Evolutionary conservation across 345 rosid genomes (phyloP).

Genomic region (Arabis alpina): DNA sequence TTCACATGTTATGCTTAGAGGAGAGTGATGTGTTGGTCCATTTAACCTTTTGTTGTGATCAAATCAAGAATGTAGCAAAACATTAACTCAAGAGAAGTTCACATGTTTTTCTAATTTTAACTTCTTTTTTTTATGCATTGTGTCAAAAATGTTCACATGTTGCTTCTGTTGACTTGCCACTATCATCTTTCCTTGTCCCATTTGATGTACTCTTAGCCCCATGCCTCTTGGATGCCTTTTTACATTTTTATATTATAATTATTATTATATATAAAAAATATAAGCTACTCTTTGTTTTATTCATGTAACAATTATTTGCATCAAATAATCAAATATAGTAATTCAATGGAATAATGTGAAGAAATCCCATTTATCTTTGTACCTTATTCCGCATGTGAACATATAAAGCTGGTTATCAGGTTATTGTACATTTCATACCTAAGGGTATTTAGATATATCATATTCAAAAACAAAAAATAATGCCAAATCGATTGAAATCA

Average conservation of each 20-base stretch:
- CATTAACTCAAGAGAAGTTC: slow-evolving; percentile 31
- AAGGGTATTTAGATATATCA: neutral
- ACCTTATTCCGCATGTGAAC: slow-evolving; percentile 42
- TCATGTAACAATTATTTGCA: slow-evolving; percentile 32
- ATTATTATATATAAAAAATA: neutral
- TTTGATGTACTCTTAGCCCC: slow-evolving; percentile 46
- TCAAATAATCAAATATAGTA: slow-evolving; percentile 28
- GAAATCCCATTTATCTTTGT: slow-evolving; percentile 30
- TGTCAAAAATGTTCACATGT: slow-evolving; percentile 37
- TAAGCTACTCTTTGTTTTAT: slow-evolving; percentile 26
- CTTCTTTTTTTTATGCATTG: neutral
- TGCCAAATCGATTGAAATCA: neutral
- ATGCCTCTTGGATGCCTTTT: slow-evolving; percentile 43
- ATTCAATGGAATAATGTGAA: slow-evolving; percentile 17
- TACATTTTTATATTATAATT: neutral
- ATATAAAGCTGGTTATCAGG: slow-evolving; percentile 30
- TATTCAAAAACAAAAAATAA: neutral
- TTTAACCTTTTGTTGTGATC: slow-evolving; percentile 25
- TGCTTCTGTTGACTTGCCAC: slow-evolving; percentile 45
- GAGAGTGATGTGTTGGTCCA: slow-evolving; percentile 36
- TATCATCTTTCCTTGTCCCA: slow-evolving; percentile 43
- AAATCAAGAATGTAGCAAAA: slow-evolving; percentile 33
- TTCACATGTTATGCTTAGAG: slow-evolving; percentile 42
- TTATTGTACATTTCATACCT: slow-evolving; percentile 30
- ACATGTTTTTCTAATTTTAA: slow-evolving; percentile 19